These are phyloP conservation scores for Pythium periplocum DNA, from an alignment of 352 stramenopile genomes.

Conservation along the genomic window DNA sequence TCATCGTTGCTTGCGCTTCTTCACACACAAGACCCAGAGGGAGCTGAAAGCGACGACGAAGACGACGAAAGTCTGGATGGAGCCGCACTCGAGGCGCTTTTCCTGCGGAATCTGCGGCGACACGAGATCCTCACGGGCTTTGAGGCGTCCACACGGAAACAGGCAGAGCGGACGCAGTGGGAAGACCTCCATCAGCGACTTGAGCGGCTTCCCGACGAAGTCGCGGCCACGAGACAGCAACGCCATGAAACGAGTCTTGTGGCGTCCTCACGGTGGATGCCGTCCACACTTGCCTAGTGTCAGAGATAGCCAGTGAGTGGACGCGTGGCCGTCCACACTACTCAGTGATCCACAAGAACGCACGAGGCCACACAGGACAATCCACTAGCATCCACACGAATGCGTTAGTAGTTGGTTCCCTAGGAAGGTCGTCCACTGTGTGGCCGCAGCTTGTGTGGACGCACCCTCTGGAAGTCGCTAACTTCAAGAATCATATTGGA, in stretches of 20 bases:
- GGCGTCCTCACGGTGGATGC: constrained; percentile 51
- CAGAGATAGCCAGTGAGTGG: too few relatives aligned
- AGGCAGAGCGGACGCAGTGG: constrained; percentile 7
- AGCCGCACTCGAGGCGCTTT: constrained; percentile 46
- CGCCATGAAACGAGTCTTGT: constrained; percentile 25
- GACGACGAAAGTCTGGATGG: constrained; percentile 27
- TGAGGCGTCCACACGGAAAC: constrained; percentile 19
- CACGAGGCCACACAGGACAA: too few relatives aligned
- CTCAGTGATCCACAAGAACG: too few relatives aligned
- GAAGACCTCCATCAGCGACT: constrained; percentile 30
- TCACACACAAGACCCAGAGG: too few relatives aligned
- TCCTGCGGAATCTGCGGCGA: constrained; percentile 52
- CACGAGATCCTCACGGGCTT: constrained; percentile 60
- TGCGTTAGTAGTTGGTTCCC: too few relatives aligned
- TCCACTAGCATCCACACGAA: too few relatives aligned
- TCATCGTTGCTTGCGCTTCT: too few relatives aligned
- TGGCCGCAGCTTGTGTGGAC: too few relatives aligned
- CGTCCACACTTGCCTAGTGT: constrained; percentile 5
- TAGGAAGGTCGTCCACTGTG: too few relatives aligned
- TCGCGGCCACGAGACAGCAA: neutral
- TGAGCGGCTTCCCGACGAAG: constrained; percentile 17
- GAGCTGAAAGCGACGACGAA: constrained; percentile 7
- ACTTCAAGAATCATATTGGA: too few relatives aligned
- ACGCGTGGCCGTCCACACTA: too few relatives aligned
- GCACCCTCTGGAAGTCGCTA: too few relatives aligned